Evolutionary conservation across 2,329 filamentous ascomycete species (phyloP), one percentile per base, ranked within the genome.

Genomic region (Diaporthe caulivora): DNA sequence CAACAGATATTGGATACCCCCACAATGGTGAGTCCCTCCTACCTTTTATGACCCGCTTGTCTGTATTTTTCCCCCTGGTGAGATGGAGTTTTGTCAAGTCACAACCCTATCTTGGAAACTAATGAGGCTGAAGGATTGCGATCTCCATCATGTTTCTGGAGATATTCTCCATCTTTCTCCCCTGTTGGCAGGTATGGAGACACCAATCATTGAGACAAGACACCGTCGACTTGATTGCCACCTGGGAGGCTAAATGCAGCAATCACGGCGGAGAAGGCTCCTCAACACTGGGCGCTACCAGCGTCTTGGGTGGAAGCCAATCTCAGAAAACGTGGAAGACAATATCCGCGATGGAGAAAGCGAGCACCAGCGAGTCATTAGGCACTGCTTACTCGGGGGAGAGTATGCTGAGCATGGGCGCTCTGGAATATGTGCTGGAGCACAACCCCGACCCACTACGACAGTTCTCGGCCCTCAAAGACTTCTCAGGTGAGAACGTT

Each of bases 401-500:
- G 76, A 88, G 84, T 65, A 84, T 90, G 77, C 83, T 89, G 62
- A 90, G 88, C 57, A 91, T 92, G 87, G 84, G 86, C 54, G 89
- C 91, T 0, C 86, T 93, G 2, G 91, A 93, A 75, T 85, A 89
- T 73, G 89, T 90, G 6, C 83, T 94, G 0, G 83, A 87, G 70
- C 84, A 86, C 65, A 91, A 92, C 78, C 88, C 90, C 0, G 83
- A 86, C 6, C 89, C 89, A 0, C 85, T 94, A 0, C 89, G 92
- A 72, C 82, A 90, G 69, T 94, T 92, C 79, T 91, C 92, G 0
- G 91, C 91, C 0, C 84, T 89, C 1, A 86, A 88, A 47, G 92
- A 93, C 77, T 93, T 93, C 78, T 93, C 91, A 0, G 92, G 91
- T 18, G 92, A 94, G 80, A 94, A 94, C 78, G 91, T 93, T 76